Base-by-base conservation (phyloP, 108 stramenopile genomes). In the Cyclostephanos tholiformis region DNA sequence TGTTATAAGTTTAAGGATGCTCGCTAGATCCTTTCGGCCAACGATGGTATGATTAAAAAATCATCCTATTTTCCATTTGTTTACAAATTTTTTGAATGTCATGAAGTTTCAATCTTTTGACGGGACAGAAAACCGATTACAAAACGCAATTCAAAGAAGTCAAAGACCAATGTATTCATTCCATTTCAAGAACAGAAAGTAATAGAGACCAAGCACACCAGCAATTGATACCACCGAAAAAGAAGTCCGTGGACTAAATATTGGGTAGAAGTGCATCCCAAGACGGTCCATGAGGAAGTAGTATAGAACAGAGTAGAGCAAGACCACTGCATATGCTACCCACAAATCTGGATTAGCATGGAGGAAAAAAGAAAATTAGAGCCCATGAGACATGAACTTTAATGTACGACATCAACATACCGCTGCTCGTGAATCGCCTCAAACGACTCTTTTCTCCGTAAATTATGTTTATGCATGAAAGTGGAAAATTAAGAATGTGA, bases 221-320 rank as follows among this genome's bases (percentile, higher is more conserved):
- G 39, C 36, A 13, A 79, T 72, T 11, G 77, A 79, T 17, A 79
- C 69, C 64, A 86, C 61, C 11, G 59, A 75, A 61, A 74, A 72
- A 22, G 80, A 22, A 14, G 67, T 72, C 74, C 89, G 75, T 9
- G 94, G 94, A 26, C 79, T 82, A 64, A 95, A 92, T 29, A 93
- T 83, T 1, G 90, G 91, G 69, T 95, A 95, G 53, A 92, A 70
- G 48, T 95, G 94, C 23, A 95, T 38, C 8, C 91, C 94, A 27
- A 92, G 39, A 30, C 94, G 84, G 71, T 95, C 95, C 82, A 95
- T 67, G 9, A 95, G 64, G 19, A 87, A 82, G 46, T 85, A 76
- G 63, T 95, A 93, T 16, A 85, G 72, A 7, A 80, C 38, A 19
- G 84, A 74, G 63, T 95, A 95, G 10, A 78, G 20, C 14, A 84